phyloP scores from a whole-genome alignment of 805 yeast species.

The Priceomyces castillae region DNA sequence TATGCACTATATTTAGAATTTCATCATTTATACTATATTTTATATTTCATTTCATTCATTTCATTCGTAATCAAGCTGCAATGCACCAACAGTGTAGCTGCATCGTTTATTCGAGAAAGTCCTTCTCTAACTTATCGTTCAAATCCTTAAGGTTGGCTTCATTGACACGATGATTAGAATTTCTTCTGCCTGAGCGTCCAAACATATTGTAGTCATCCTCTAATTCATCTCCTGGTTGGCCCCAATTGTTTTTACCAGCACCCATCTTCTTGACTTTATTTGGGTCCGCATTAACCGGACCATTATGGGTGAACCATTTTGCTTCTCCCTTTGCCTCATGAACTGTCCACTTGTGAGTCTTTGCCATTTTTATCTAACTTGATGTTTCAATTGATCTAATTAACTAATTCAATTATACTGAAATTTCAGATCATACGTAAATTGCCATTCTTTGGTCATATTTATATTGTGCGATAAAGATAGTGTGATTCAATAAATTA shows the following conservation, averaged over 20 bases:
- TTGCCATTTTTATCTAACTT: constrained; percentile 62
- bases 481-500: neutral
- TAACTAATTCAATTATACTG: too few species aligned
- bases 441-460: neutral
- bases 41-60: neutral
- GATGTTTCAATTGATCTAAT: too few species aligned
- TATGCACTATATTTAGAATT: neutral
- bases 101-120: neutral
- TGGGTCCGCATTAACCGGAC: constrained; percentile 67
- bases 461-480: neutral
- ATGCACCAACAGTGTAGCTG: neutral
- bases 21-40: neutral
- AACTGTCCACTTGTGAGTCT: constrained; percentile 75
- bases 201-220: constrained; percentile 43
- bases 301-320: constrained; percentile 77
- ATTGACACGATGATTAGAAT: constrained; percentile 38
- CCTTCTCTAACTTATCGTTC: constrained; percentile 19
- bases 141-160: constrained; percentile 27
- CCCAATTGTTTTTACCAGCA: constrained; percentile 88
- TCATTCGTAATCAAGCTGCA: neutral
- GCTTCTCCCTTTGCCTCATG: constrained; percentile 58
- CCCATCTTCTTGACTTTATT: constrained; percentile 79
- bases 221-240: constrained; percentile 74
- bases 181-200: constrained; percentile 32
- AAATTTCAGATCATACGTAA: too few species aligned